Conservation (phyloP, 768 basidiomycete genomes). For the Kwoniella dendrophila region DNA sequence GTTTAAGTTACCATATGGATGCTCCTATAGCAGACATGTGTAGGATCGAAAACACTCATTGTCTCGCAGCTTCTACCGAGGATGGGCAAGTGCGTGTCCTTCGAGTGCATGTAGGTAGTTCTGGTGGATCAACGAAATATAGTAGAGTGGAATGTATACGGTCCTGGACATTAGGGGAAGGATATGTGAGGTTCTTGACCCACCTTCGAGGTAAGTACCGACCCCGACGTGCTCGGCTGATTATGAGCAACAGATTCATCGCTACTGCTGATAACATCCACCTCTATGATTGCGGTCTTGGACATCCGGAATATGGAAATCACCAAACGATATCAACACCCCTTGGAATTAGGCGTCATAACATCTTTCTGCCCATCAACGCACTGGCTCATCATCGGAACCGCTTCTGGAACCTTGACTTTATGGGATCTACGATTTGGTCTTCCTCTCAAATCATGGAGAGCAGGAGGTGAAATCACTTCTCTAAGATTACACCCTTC, state of each 20-base stretch:
- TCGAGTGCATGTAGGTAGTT: slow-evolving; percentile 39
- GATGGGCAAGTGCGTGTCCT: slow-evolving; percentile 51
- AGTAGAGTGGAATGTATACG: slow-evolving; percentile 45
- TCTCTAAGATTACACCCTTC: slow-evolving; percentile 75
- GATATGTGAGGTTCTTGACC: slow-evolving; percentile 29
- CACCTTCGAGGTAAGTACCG: slow-evolving; percentile 40
- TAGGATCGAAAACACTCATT: slow-evolving; percentile 67
- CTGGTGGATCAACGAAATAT: slow-evolving; percentile 40
- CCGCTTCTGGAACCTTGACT: slow-evolving; percentile 77
- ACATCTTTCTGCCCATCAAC: slow-evolving; percentile 78
- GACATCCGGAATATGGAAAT: slow-evolving; percentile 84
- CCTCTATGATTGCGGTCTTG: slow-evolving; percentile 71
- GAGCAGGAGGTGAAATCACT: slow-evolving; percentile 60
- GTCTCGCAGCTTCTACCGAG: slow-evolving; percentile 42
- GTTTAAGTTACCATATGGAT: slow-evolving; percentile 61
- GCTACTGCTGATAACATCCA: slow-evolving; percentile 81
- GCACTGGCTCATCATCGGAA: slow-evolving; percentile 87
- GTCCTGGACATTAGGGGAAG: slow-evolving; percentile 37
- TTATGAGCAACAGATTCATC: slow-evolving; percentile 64
- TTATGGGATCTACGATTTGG: slow-evolving; percentile 97
- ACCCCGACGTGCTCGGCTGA: not conserved
- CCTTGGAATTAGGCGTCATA: slow-evolving; percentile 81
- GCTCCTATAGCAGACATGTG: slow-evolving; percentile 71
- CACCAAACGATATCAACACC: slow-evolving; percentile 76
- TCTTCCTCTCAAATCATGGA: slow-evolving; percentile 83